Evolutionary conservation across 257 asterid species (phyloP).

Genomic region (Ilex aquifolium): DNA sequence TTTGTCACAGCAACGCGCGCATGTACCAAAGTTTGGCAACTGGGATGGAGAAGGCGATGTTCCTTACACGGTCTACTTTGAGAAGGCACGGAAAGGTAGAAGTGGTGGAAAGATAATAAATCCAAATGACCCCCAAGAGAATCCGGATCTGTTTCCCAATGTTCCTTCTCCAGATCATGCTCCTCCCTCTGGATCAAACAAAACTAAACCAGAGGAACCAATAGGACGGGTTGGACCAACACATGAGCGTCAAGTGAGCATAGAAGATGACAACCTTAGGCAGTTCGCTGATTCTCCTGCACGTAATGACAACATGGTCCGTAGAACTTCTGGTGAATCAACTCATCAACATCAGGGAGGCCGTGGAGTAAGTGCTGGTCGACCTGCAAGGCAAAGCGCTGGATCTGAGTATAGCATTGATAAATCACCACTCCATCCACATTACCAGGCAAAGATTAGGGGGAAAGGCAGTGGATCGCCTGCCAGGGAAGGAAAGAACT

Average conservation of each 20-base stretch:
- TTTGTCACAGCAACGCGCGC: not conserved
- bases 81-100: not conserved
- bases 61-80: not conserved
- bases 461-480: conserved; percentile 53
- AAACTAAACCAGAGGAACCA: conserved; percentile 28
- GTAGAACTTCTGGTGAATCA: not conserved
- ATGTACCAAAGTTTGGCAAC: not conserved
- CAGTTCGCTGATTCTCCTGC: conserved; percentile 39
- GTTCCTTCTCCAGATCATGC: conserved; percentile 19
- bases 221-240: conserved; percentile 31
- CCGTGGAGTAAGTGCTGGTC: conserved; percentile 35
- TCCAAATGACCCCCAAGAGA: conserved; percentile 6
- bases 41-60: not conserved
- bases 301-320: conserved; percentile 27
- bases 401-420: conserved; percentile 70
- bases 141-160: conserved; percentile 50
- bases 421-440: conserved; percentile 68
- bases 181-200: conserved; percentile 20
- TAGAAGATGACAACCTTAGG: conserved; percentile 36
- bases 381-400: conserved; percentile 37
- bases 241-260: conserved; percentile 22
- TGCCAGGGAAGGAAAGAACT: conserved; percentile 53
- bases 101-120: not conserved
- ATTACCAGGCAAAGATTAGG: conserved; percentile 35
- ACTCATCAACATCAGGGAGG: conserved; percentile 30